These are phyloP conservation scores for Dryas octopetala DNA, from an alignment of 306 rosid genomes.

Conservation along the genomic window DNA sequence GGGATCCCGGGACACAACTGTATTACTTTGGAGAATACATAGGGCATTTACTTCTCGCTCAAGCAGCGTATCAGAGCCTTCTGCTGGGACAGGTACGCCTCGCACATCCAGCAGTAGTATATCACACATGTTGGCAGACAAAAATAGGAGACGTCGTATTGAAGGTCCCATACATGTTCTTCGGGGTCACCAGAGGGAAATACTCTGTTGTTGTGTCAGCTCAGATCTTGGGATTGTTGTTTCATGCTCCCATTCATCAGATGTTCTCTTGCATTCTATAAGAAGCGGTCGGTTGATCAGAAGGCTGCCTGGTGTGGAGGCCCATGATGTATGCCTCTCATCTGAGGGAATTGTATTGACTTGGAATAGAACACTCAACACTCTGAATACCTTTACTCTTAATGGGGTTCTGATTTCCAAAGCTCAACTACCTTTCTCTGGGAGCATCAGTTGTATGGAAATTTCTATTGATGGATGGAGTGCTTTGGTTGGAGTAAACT, in stretches of 20 bases:
- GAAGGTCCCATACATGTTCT: conserved; percentile 92
- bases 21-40: conserved; percentile 88
- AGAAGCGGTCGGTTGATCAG: conserved; percentile 78
- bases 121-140: conserved; percentile 52
- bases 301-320: conserved; percentile 78
- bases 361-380: conserved; percentile 68
- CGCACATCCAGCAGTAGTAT: conserved; percentile 49
- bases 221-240: conserved; percentile 90
- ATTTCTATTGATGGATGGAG: conserved; percentile 76
- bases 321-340: conserved; percentile 75
- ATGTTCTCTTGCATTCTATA: conserved; percentile 82
- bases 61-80: conserved; percentile 51
- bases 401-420: conserved; percentile 72
- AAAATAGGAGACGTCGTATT: conserved; percentile 60
- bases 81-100: conserved; percentile 41
- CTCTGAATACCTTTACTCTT: conserved; percentile 75
- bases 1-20: conserved; percentile 84
- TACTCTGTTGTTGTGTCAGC: conserved; percentile 82
- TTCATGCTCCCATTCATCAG: conserved; percentile 76
- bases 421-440: conserved; percentile 55
- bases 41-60: conserved; percentile 52
- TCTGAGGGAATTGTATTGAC: conserved; percentile 79
- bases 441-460: conserved; percentile 83
- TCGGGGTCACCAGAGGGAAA: conserved; percentile 82
- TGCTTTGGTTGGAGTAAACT: conserved; percentile 79